Conservation (phyloP, 2,329 filamentous ascomycete genomes). For the Xylariomycetidae sp. region DNA sequence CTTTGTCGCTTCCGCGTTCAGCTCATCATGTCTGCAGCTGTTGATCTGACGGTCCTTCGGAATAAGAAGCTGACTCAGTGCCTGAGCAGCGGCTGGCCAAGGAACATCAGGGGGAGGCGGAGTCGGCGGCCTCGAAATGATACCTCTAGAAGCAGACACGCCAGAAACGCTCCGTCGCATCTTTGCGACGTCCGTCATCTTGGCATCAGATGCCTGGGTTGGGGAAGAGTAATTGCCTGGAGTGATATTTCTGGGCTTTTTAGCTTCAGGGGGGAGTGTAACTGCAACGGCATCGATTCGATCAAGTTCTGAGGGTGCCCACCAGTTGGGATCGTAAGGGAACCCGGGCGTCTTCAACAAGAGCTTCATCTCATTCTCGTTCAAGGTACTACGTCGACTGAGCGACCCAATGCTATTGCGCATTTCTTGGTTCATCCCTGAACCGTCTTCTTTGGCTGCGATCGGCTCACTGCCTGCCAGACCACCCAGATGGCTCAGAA, state of each 20-base stretch:
- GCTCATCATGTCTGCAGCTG: slow-evolving; percentile 74
- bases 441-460: slow-evolving; percentile 32
- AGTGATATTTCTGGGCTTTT: slow-evolving; percentile 51
- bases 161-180: slow-evolving; percentile 60
- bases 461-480: slow-evolving; percentile 56
- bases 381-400: slow-evolving; percentile 27
- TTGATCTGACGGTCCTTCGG: slow-evolving; percentile 69
- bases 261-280: slow-evolving; percentile 43
- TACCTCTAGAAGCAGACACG: slow-evolving; percentile 34
- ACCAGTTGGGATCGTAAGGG: slow-evolving; percentile 67
- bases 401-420: slow-evolving; percentile 44
- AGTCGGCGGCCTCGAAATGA: slow-evolving; percentile 43
- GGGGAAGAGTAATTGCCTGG: slow-evolving; percentile 77
- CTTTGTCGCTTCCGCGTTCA: slow-evolving; percentile 64
- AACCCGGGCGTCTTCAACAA: slow-evolving; percentile 29
- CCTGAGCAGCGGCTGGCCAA: slow-evolving; percentile 80
- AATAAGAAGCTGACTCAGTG: slow-evolving; percentile 77
- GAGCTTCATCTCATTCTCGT: slow-evolving; percentile 19
- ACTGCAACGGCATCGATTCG: slow-evolving; percentile 60
- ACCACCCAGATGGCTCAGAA: slow-evolving; percentile 85
- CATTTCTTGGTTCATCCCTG: slow-evolving; percentile 56
- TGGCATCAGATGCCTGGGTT: slow-evolving; percentile 82
- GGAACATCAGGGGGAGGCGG: slow-evolving; percentile 76
- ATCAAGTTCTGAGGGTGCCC: slow-evolving; percentile 61
- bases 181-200: slow-evolving; percentile 64